Evolutionary conservation across 2,329 filamentous ascomycete genomes (phyloP).

Genomic region (Apiospora koreana): DNA sequence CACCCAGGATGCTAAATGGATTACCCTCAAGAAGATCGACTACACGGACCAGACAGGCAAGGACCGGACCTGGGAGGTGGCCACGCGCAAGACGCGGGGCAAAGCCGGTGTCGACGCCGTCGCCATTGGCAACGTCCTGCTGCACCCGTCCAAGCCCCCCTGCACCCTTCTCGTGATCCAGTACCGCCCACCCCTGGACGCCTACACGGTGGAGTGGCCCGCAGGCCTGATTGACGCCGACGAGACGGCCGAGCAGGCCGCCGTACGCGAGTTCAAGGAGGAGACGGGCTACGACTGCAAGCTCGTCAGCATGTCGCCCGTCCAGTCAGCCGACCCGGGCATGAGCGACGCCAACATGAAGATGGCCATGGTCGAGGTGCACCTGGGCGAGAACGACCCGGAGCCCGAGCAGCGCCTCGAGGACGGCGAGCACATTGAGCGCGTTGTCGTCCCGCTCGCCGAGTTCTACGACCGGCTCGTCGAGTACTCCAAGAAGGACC

Average conservation of each 20-base stretch:
- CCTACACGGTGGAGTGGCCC: conserved; percentile 55
- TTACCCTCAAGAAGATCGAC: conserved; percentile 55
- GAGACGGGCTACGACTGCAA: conserved; percentile 59
- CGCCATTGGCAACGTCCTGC: conserved; percentile 61
- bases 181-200: conserved; percentile 52
- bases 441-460: conserved; percentile 57
- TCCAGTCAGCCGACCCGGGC: conserved; percentile 55
- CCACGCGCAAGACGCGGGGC: conserved; percentile 57
- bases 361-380: conserved; percentile 60
- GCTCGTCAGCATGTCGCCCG: conserved; percentile 49
- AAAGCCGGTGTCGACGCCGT: conserved; percentile 60
- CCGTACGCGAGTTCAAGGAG: conserved; percentile 54
- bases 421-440: conserved; percentile 62
- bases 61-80: conserved; percentile 60
- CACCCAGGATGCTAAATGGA: conserved; percentile 55
- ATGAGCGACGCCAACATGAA: conserved; percentile 64
- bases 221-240: conserved; percentile 54
- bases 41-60: conserved; percentile 59
- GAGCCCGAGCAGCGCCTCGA: conserved; percentile 60
- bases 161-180: conserved; percentile 54
- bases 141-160: conserved; percentile 43
- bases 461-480: conserved; percentile 57
- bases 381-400: conserved; percentile 48
- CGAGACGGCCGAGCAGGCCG: conserved; percentile 53
- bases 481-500: conserved; percentile 46